Evolutionary conservation across 768 basidiomycete species (phyloP), one percentile per base, ranked within the genome.

Genomic region (Calocybe indica): DNA sequence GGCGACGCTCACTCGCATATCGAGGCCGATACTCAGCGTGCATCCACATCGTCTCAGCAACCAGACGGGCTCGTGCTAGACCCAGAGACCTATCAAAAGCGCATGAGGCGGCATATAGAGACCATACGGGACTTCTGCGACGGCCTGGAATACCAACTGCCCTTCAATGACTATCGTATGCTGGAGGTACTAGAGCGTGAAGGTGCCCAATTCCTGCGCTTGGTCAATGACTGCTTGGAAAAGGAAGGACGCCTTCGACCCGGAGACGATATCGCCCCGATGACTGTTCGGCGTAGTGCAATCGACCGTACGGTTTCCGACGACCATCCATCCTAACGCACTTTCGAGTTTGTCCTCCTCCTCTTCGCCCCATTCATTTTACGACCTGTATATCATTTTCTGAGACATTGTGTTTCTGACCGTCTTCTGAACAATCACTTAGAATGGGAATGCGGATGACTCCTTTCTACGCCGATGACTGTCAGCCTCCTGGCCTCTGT

Each of bases 141-240:
- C 36, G 71, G 73, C 4, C 56, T 75, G 49, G 73, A 76, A 51
- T 75, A 69, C 38, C 70, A 76, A 48, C 55, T 75, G 13, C 73
- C 71, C 46, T 73, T 73, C 47, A 67, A 71, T 38, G 74, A 76
- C 55, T 58, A 58, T 44, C 65, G 66, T 13, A 68, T 76, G 65
- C 52, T 75, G 45, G 62, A 68, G 32, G 63, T 64, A 28, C 60
- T 77, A 7, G 74, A 75, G 51, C 55, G 58, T 9, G 69, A 72
- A 44, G 75, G 71, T 1, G 65, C 55, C 6, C 57, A 63, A 14
- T 76, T 75, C 50, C 54, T 74, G 9, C 56, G 53, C 40, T 56
- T 74, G 5, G 66, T 72, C 15, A 59, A 65, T 42, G 66, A 64
- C 12, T 74, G 72, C 55, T 53, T 75, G 40, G 57, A 60, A 52